These are phyloP conservation scores for Microbotryum violaceum DNA, from an alignment of 1,284 basidiomycete genomes.

Conservation along the genomic window DNA sequence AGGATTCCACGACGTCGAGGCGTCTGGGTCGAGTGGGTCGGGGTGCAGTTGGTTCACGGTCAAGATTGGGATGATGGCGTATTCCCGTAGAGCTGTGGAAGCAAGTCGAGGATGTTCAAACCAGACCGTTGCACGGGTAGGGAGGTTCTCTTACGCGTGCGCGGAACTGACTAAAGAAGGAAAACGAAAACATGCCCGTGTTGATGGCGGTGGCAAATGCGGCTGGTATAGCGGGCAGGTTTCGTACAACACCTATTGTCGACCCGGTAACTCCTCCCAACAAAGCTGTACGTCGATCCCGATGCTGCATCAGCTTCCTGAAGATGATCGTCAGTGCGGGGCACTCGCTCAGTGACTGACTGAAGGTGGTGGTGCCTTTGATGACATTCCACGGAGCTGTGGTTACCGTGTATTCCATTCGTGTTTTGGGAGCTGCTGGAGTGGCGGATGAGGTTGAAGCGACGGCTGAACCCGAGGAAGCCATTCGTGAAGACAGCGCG, in stretches of 20 bases:
- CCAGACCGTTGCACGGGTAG: neutral
- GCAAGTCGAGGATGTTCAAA: neutral
- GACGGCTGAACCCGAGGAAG: neutral
- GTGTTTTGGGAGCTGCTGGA: neutral
- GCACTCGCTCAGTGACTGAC: neutral
- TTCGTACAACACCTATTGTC: conserved; percentile 15
- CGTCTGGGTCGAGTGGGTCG: conserved; percentile 9
- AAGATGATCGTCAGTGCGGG: neutral
- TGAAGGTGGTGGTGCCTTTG: conserved; percentile 12
- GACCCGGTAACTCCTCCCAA: conserved; percentile 23
- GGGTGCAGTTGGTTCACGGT: conserved; percentile 15
- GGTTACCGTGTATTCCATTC: conserved; percentile 23
- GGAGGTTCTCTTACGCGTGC: neutral
- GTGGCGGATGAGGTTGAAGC: neutral
- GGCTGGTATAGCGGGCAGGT: conserved; percentile 26
- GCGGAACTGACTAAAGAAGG: conserved; percentile 29
- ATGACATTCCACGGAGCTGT: conserved; percentile 25
- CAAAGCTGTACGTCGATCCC: conserved; percentile 5
- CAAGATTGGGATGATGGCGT: conserved; percentile 21
- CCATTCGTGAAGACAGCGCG: neutral
- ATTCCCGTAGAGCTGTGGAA: conserved; percentile 23
- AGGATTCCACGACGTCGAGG: neutral
- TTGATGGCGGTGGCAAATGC: conserved; percentile 22
- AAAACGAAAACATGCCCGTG: conserved; percentile 27
- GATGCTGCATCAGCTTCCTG: neutral